A percentile compares a stretch with the other conserved stretches of the same genome.
These are phyloP conservation scores for Paraurostyla sp. DNA, from an alignment of 73 alveolate species.

Conservation along the genomic window DNA sequence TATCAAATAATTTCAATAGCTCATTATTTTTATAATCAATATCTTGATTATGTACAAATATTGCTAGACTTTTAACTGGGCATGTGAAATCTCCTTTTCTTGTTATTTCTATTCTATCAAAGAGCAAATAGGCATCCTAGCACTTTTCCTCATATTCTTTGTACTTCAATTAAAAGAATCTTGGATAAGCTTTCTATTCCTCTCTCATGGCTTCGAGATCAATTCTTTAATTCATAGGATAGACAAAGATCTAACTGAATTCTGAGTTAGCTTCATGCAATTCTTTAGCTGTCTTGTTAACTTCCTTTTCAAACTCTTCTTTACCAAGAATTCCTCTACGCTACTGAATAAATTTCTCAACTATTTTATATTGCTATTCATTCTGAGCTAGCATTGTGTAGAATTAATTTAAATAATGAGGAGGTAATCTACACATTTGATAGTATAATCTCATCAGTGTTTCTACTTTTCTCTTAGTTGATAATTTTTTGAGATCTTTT, in stretches of 20 bases:
- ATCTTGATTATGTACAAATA: conserved; percentile 53
- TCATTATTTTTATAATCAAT: conserved; percentile 1
- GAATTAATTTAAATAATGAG: neutral
- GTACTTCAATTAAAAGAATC: neutral
- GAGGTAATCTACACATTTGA: neutral
- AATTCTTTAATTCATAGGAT: neutral
- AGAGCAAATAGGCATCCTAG: neutral
- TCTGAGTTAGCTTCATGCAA: neutral
- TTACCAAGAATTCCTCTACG: neutral
- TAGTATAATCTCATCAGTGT: no score
- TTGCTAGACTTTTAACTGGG: conserved; percentile 44
- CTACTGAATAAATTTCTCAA: neutral
- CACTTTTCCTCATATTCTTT: neutral
- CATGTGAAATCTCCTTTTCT: conserved; percentile 45
- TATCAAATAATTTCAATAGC: neutral
- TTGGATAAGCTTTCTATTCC: neutral
- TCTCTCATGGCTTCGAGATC: neutral
- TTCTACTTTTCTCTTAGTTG: neutral
- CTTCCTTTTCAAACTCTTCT: neutral
- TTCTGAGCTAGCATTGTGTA: neutral
- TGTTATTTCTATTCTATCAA: conserved; percentile 22
- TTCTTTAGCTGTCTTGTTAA: neutral
- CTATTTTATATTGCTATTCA: neutral
- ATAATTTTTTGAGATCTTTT: neutral
- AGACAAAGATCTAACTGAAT: neutral